Evolutionary conservation across 495 filamentous ascomycete genomes (phyloP), one percentile per base, ranked within the genome.

Genomic region (Bathelium albidoporum): DNA sequence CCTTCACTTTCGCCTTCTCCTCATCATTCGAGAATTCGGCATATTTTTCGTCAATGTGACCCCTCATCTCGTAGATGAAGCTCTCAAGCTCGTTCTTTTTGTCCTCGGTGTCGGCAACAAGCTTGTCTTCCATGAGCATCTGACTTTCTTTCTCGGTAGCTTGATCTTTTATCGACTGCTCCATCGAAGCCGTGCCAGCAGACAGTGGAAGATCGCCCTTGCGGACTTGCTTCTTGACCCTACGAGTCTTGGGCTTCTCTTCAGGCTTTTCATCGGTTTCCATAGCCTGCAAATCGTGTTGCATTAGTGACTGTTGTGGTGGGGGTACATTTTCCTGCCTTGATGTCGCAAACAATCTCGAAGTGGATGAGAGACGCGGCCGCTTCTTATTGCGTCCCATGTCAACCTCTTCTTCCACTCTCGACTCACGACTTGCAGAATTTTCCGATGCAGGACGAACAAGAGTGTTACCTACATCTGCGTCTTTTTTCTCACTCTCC

Each of bases 21-120:
- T 95, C 90, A 0, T 97, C 94, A 70, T 79, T 89, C 66, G 90
- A 87, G 68, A 96, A 90, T 58, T 92, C 86, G 62, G 91, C 79
- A 76, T 94, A 97, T 67, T 89, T 82, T 66, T 91, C 90, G 69
- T 96, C 89, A 58, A 97, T 82, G 83, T 96, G 96, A 78, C 90
- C 90, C 66, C 92, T 86, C 71, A 95, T 81, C 69, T 96, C 90
- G 77, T 99, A 99, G 80, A 97, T 97, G 76, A 86, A 93, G 41
- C 89, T 86, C 81, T 99, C 94, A 44, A 99, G 88, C 75, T 97
- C 94, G 80, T 99, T 99, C 90, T 97, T 97, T 83, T 94, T 95
- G 80, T 97, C 90, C 73, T 97, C 94, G 26, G 94, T 99, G 75
- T 97, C 95, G 62, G 91, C 90, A 45, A 99, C 92, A 41, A 97